Base-by-base conservation (phyloP, 352 stramenopile genomes). In the Phytophthora pseudosyringae region DNA sequence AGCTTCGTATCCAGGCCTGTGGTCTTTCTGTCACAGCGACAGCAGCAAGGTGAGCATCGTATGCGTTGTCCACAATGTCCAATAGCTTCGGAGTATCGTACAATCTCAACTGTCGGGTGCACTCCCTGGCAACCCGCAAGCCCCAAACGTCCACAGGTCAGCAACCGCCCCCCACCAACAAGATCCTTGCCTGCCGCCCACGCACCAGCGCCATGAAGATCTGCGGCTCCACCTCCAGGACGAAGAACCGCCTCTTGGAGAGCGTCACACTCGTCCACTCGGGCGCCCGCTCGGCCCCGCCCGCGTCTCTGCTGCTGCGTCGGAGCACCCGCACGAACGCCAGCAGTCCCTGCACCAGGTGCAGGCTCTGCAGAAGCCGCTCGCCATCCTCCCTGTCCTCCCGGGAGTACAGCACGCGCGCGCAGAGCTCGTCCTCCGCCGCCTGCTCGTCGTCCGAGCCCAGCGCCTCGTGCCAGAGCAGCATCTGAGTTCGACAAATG, bases 391-490 rank as follows among this genome's bases (percentile, higher is more conserved):
- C 25, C 6, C 26, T 9, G 10, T 43, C 58, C 3, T 60, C 18
- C 1, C 53, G 21, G 3, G 44, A 45, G 47, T 87, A 91, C 38
- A 91, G 56, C 5, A 91, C 64, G 3, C 80, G 72, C 47, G 72
- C 71, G 15, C 67, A 63, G 25, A 84, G 55, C 56, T 91, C 82
- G n/a, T 82, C 56, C 3, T 88, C 69, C 13, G 59, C 71, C 13
- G 82, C 82, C 59, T 87, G 80, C 66, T 91, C 82, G 33, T 91
- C 82, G 70, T 91, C 80, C 13, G 68, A 84, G 33, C 82, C 82
- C 13, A 91, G 72, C 59, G 67, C 72, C 35, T 85, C 80, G 56
- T 88, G 79, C 79, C 79, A 90, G 25, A 90, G 46, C 13, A 90
- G 67, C 53, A 90, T 70, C 73, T 21, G 21, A 21, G 21, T 21